These are phyloP conservation scores for Berberis vulgaris DNA, from an alignment of 164 flowering plant species.

Conservation along the genomic window DNA sequence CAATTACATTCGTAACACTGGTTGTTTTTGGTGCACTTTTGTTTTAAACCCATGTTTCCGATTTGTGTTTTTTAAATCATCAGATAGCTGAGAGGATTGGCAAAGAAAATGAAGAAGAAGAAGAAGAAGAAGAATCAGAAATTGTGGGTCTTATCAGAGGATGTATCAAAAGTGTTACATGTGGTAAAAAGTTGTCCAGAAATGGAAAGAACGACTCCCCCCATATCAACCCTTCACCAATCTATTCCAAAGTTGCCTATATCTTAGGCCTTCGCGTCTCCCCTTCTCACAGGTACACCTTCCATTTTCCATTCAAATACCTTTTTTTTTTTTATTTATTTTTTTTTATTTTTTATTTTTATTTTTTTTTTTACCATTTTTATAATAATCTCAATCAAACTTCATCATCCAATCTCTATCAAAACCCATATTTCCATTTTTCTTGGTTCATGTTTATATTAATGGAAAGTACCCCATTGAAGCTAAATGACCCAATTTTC, in stretches of 20 bases:
- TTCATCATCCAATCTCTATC: no score
- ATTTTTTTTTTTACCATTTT: background rate
- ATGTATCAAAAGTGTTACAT: constrained; percentile 2
- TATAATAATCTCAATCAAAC: no score
- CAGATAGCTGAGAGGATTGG: constrained; percentile 42
- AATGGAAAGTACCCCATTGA: no score
- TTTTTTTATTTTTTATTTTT: background rate
- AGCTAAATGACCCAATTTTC: no score
- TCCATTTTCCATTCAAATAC: background rate
- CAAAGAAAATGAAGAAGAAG: constrained; percentile 13
- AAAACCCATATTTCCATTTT: background rate
- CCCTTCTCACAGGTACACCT: constrained; percentile 59
- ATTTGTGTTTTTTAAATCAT: background rate
- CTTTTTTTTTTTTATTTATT: background rate
- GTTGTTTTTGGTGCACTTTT: background rate
- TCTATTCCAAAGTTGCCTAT: constrained; percentile 79
- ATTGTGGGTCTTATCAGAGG: constrained; percentile 16
- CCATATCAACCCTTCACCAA: constrained; percentile 27
- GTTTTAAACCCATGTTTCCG: background rate
- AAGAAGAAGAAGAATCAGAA: constrained; percentile 21
- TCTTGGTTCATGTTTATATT: no score
- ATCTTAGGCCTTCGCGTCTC: constrained; percentile 94
- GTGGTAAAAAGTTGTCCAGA: constrained; percentile 25
- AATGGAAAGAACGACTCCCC: constrained; percentile 11
- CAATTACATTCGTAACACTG: no score